These are phyloP conservation scores for Suillus placidus DNA, from an alignment of 768 basidiomycete genomes.

Conservation along the genomic window DNA sequence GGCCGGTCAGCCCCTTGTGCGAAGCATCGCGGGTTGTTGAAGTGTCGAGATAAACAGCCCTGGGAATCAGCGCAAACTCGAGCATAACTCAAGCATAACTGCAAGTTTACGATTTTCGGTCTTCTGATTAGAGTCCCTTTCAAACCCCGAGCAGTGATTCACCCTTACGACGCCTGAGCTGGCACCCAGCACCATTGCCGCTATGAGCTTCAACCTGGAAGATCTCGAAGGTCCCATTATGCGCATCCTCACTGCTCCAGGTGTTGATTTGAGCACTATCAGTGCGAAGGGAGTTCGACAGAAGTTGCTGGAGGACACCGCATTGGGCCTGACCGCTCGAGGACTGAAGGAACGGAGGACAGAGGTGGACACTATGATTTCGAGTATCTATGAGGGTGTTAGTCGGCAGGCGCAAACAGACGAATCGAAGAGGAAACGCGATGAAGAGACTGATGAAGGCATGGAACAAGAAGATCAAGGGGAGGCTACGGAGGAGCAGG, in stretches of 20 bases:
- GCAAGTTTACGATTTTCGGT: not conserved
- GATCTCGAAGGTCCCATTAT: slow-evolving; percentile 64
- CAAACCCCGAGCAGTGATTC: not conserved
- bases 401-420: slow-evolving; percentile 37
- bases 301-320: slow-evolving; percentile 52
- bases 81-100: not conserved
- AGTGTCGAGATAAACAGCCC: slow-evolving; percentile 6
- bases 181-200: slow-evolving; percentile 6
- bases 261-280: slow-evolving; percentile 76
- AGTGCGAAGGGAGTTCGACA: slow-evolving; percentile 90
- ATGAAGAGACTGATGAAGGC: slow-evolving; percentile 35
- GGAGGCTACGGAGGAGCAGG: slow-evolving; percentile 29
- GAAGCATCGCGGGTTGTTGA: slow-evolving; percentile 1
- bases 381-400: slow-evolving; percentile 63
- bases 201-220: slow-evolving; percentile 56
- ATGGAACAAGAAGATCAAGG: not conserved
- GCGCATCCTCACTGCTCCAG: slow-evolving; percentile 74
- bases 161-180: slow-evolving; percentile 4
- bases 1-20: not conserved
- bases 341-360: slow-evolving; percentile 67
- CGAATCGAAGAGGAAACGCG: slow-evolving; percentile 31
- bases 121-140: not conserved
- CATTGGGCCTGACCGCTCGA: slow-evolving; percentile 56
- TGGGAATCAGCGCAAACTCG: not conserved
- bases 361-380: slow-evolving; percentile 71